A percentile compares a stretch with the other conserved stretches of the same genome.
Conservation (phyloP, 73 alveolate species). For the Effrenium voratum region DNA sequence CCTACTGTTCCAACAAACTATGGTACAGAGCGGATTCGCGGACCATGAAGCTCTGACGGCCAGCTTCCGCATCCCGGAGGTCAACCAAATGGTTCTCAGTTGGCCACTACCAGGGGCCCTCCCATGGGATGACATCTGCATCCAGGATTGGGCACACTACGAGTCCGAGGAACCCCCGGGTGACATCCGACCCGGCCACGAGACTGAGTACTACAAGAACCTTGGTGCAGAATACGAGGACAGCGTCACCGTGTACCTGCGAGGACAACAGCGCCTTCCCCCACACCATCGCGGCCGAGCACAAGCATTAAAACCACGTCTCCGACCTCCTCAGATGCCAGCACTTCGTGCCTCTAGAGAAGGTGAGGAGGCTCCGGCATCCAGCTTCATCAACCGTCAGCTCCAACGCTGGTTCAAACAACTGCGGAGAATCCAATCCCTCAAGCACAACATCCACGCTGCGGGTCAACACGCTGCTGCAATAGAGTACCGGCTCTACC, state of each 20-base stretch:
- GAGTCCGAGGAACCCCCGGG: not conserved
- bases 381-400: not conserved
- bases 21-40: not conserved
- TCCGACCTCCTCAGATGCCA: not conserved
- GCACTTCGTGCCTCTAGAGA: not conserved
- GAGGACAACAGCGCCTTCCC: not conserved
- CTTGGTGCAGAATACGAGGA: not conserved
- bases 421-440: not conserved
- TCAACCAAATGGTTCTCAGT: too few species aligned
- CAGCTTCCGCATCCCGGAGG: not conserved
- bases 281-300: not conserved
- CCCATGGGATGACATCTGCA: not conserved
- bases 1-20: not conserved
- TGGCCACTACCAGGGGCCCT: not conserved
- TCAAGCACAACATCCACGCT: not conserved
- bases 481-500: not conserved
- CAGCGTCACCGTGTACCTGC: not conserved
- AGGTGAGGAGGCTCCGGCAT: not conserved
- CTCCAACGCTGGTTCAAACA: not conserved
- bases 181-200: not conserved
- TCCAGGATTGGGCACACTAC: not conserved
- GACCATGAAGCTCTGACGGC: not conserved
- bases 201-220: not conserved
- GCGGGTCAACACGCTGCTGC: not conserved
- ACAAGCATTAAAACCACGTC: not conserved